A percentile compares a stretch with the other conserved stretches of the same genome.
These are phyloP conservation scores for Colletotrichum godetiae DNA, from an alignment of 2,329 filamentous ascomycete genomes.

Conservation along the genomic window DNA sequence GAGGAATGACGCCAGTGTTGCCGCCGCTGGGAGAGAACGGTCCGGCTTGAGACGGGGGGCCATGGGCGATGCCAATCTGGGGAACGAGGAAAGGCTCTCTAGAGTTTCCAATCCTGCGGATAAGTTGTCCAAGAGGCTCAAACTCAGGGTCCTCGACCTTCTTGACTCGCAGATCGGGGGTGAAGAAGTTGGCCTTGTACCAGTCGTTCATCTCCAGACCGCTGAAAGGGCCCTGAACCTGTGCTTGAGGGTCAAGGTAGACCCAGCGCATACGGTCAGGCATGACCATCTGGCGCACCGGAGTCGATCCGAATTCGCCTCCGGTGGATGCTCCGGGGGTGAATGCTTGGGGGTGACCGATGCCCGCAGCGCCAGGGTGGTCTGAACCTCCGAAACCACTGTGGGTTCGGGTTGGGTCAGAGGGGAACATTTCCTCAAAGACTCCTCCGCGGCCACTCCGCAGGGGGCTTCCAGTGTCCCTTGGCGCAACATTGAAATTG, in stretches of 20 bases:
- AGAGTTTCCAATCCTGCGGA: constrained; percentile 95
- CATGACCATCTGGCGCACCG: constrained; percentile 96
- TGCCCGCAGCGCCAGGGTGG: constrained; percentile 30
- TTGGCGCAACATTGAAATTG: constrained; percentile 63
- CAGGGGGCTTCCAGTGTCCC: constrained; percentile 71
- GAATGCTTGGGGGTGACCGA: constrained; percentile 39
- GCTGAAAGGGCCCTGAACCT: constrained; percentile 93
- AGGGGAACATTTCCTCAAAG: constrained; percentile 67
- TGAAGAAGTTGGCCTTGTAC: constrained; percentile 99
- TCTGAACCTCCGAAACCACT: constrained; percentile 40
- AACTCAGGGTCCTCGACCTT: constrained; percentile 95
- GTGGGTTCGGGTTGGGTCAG: constrained; percentile 46
- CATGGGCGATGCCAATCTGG: constrained; percentile 95
- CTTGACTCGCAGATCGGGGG: constrained; percentile 91
- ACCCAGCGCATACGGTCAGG: constrained; percentile 99
- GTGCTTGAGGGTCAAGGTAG: constrained; percentile 93
- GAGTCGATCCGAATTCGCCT: constrained; percentile 55
- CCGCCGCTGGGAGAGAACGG: constrained; percentile 61
- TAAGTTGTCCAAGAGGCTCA: constrained; percentile 93
- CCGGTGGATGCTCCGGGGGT: constrained; percentile 40
- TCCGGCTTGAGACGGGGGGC: constrained; percentile 64
- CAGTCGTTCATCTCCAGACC: constrained; percentile 99
- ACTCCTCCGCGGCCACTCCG: constrained; percentile 60
- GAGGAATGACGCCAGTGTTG: constrained; percentile 78
- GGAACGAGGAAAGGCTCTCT: constrained; percentile 97